A percentile compares a stretch with the other conserved stretches of the same genome.
These are phyloP conservation scores for Amanita jacksonii DNA, from an alignment of 768 basidiomycete genomes.

Conservation along the genomic window DNA sequence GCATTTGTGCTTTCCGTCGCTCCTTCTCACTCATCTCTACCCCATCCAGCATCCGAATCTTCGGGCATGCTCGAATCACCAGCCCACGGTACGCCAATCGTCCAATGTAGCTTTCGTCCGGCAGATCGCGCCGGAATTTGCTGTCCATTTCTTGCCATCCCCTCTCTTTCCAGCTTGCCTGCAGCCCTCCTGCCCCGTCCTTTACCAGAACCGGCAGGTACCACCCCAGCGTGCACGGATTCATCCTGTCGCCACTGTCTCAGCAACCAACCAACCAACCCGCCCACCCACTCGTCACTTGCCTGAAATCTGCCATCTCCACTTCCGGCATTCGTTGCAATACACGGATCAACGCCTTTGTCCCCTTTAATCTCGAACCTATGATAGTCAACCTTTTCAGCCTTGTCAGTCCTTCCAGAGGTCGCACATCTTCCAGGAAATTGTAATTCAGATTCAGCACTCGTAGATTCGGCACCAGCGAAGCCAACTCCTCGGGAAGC, in stretches of 20 bases:
- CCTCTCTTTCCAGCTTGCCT: conserved; percentile 39
- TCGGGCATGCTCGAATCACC: conserved; percentile 65
- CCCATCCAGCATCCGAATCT: conserved; percentile 75
- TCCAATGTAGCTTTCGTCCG: conserved; percentile 80
- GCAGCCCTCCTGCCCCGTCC: conserved; percentile 56
- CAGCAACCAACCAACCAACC: not conserved
- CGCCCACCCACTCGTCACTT: conserved; percentile 12
- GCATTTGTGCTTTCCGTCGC: conserved; percentile 65
- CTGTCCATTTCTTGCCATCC: conserved; percentile 73
- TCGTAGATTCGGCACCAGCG: conserved; percentile 74
- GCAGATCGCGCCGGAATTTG: conserved; percentile 83
- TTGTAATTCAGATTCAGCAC: conserved; percentile 97
- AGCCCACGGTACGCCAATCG: conserved; percentile 86
- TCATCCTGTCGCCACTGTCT: conserved; percentile 53
- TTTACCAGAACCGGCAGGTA: conserved; percentile 82
- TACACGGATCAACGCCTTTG: conserved; percentile 62
- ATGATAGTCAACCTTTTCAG: conserved; percentile 82
- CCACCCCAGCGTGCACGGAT: conserved; percentile 93
- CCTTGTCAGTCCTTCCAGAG: conserved; percentile 61
- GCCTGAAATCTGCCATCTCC: conserved; percentile 90
- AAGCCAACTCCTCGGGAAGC: conserved; percentile 61
- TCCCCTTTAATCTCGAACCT: conserved; percentile 71
- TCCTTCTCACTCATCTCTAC: conserved; percentile 78
- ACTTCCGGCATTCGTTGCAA: conserved; percentile 66
- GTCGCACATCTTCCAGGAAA: conserved; percentile 68